Conservation (phyloP, 2,329 filamentous ascomycete species). For the Ophiocordyceps sinensis region DNA sequence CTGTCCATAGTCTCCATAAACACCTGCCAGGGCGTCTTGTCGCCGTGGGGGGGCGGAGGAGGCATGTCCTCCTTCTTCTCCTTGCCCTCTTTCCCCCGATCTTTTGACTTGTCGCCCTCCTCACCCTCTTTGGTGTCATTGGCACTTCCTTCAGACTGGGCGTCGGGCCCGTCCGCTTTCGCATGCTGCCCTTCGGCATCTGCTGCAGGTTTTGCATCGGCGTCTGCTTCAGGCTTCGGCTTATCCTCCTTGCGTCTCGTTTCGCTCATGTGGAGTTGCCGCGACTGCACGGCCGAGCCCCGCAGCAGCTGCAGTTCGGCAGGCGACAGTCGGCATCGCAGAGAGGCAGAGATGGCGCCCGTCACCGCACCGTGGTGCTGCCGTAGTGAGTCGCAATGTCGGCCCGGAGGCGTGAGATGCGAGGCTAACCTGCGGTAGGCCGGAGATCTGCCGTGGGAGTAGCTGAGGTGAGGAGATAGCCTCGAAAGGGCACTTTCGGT, state of each 20-base stretch:
- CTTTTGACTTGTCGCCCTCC: constrained; percentile 31
- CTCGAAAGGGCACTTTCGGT: constrained; percentile 26
- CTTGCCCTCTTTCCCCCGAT: constrained; percentile 32
- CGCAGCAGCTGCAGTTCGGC: constrained; percentile 17
- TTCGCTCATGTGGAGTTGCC: constrained; percentile 18
- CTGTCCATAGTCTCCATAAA: constrained; percentile 91
- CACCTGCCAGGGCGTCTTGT: constrained; percentile 97
- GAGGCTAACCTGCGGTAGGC: constrained; percentile 33
- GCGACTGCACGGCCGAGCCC: constrained; percentile 15
- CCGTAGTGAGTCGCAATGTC: constrained; percentile 9
- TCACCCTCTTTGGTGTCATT: constrained; percentile 26
- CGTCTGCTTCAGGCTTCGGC: not conserved
- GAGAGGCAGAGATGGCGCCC: constrained; percentile 17
- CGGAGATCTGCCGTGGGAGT: constrained; percentile 28
- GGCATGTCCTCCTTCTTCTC: constrained; percentile 53
- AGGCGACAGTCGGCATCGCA: constrained; percentile 31
- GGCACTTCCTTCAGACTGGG: constrained; percentile 26
- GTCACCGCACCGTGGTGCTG: constrained; percentile 12
- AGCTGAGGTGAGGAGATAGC: constrained; percentile 21
- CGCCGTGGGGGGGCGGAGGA: constrained; percentile 88
- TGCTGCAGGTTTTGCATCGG: constrained; percentile 11
- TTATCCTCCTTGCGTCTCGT: constrained; percentile 16
- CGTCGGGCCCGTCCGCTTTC: constrained; percentile 4
- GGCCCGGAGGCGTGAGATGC: constrained; percentile 14
- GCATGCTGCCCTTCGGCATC: not conserved